These are phyloP conservation scores for Aspergillus ochraceus DNA, from an alignment of 2,329 filamentous ascomycete genomes.

Conservation along the genomic window DNA sequence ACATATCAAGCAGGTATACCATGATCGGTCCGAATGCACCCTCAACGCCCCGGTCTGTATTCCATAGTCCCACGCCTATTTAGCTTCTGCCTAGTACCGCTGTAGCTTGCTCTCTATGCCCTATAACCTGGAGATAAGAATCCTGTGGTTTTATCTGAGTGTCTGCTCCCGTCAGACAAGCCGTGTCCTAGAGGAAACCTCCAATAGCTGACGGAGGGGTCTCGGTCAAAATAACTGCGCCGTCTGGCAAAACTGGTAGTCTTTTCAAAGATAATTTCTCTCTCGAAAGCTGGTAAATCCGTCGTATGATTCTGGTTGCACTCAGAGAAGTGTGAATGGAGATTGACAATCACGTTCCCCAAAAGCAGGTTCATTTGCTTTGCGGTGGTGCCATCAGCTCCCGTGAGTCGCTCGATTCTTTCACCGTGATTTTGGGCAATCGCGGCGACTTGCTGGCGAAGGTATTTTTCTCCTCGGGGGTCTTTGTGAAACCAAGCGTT, in stretches of 20 bases:
- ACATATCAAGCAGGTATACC: neutral
- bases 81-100: neutral
- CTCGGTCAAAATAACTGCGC: slow-evolving; percentile 26
- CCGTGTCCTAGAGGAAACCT: slow-evolving; percentile 3
- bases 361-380: slow-evolving; percentile 21
- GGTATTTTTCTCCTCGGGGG: slow-evolving; percentile 12
- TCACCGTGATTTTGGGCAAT: slow-evolving; percentile 18
- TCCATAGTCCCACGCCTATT: too few relatives aligned
- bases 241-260: slow-evolving; percentile 14
- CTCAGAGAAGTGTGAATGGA: slow-evolving; percentile 18
- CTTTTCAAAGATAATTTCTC: slow-evolving; percentile 12
- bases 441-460: slow-evolving; percentile 20
- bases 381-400: slow-evolving; percentile 6
- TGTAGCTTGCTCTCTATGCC: neutral
- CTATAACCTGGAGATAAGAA: neutral
- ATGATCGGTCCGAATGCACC: neutral
- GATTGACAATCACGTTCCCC: slow-evolving; percentile 23
- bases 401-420: slow-evolving; percentile 9
- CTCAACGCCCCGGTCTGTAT: neutral
- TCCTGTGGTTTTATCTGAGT: neutral
- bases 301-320: slow-evolving; percentile 6
- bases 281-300: slow-evolving; percentile 20
- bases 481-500: slow-evolving; percentile 27
- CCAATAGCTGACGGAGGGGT: slow-evolving; percentile 12
- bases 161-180: neutral